phyloP scores from a whole-genome alignment of 1,139 yeast species.

The Zygoascus hellenicus region DNA sequence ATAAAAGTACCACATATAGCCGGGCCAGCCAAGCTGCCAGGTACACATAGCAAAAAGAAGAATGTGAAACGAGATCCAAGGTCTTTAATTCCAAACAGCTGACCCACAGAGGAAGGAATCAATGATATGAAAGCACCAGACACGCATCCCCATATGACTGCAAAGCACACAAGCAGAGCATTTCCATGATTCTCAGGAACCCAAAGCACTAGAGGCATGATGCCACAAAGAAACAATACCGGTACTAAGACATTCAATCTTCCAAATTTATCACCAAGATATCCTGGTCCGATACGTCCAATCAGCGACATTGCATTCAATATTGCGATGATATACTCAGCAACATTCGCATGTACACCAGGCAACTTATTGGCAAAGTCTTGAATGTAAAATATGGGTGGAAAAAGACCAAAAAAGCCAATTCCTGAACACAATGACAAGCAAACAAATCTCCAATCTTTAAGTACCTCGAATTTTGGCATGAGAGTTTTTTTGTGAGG shows the following conservation, averaged over 20 bases:
- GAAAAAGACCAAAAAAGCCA: constrained; percentile 35
- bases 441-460: constrained; percentile 17
- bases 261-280: constrained; percentile 38
- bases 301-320: constrained; percentile 45
- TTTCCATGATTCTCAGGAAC: constrained; percentile 20
- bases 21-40: constrained; percentile 46
- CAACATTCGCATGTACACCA: constrained; percentile 23
- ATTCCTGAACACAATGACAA: constrained; percentile 24
- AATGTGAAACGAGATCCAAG: constrained; percentile 45
- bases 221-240: constrained; percentile 25
- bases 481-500: constrained; percentile 17
- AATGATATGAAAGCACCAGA: constrained; percentile 39
- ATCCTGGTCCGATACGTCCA: constrained; percentile 48
- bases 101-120: constrained; percentile 39
- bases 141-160: constrained; percentile 44
- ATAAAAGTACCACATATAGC: constrained; percentile 46
- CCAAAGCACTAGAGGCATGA: constrained; percentile 29
- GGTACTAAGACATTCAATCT: constrained; percentile 40
- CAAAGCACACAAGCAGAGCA: constrained; percentile 33
- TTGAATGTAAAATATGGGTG: constrained; percentile 38
- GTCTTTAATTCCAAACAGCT: constrained; percentile 46
- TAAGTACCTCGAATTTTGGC: constrained; percentile 20
- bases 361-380: constrained; percentile 36
- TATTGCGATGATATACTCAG: constrained; percentile 39
- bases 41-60: constrained; percentile 47